Evolutionary conservation across 805 yeast species (phyloP), one percentile per base, ranked within the genome.

Genomic region (Tanozyma kutaoensis): DNA sequence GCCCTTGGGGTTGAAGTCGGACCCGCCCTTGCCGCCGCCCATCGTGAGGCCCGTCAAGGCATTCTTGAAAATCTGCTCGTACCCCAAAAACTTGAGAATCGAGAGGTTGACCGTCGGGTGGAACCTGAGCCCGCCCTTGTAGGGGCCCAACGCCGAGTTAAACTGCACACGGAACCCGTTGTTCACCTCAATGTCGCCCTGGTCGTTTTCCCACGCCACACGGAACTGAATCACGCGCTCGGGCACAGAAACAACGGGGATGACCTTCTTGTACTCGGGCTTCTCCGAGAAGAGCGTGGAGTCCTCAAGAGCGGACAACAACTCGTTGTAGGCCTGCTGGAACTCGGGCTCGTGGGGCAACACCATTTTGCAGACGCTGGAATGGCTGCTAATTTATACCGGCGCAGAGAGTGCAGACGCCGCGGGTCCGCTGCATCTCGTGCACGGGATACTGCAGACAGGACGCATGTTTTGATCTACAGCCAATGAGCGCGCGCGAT

Each of bases 11-110:
- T 86, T 85, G 63, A 88, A 91, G 64, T 88, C 95, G 35, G 94
- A 69, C 58, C 98, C 98, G 72, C 98, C 98, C 60, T 88, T 88
- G 64, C 95, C 98, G 68, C 98, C 98, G 57, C 98, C 98, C 79
- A 88, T 86, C 72, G 76, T 72, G 46, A 86, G 72, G 49, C 97
- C 97, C 46, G 98, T 88, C 50, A 88, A 69, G 28, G 98, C 97
- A 54, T 88, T 88, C 73, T 88, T 88, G 74, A 88, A 91, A 58
- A 85, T 85, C 66, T 88, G 98, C 69, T 88, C 98, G 59, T 82
- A 88, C 48, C 97, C 98, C 51, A 88, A 70, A 64, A 88, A 88
- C 68, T 88, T 88, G 55, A 88, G 72, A 58, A 88, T 82, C 31
- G 95, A 84, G 48, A 88, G 69, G 65, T 86, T 91, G 45, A 88